Base-by-base conservation (phyloP, 192 early-diverging fungal genomes). In the Entophlyctis helioformis region DNA sequence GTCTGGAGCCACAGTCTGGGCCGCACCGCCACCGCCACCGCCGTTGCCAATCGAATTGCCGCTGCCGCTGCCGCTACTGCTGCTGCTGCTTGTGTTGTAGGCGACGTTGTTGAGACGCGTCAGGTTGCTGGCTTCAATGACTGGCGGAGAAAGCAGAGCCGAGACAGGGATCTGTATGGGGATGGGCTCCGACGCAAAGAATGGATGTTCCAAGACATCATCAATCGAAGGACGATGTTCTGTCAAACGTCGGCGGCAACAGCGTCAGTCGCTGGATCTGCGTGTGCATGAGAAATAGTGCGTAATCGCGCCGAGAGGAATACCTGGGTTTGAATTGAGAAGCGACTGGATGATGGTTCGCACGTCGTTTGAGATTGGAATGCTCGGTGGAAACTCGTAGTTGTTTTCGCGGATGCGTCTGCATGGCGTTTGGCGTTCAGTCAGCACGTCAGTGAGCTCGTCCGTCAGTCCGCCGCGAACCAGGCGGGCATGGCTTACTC, bases 331-430 rank as follows among this genome's bases (percentile, higher is more conserved):
- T 25, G 71, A 82, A 19, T 71, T 72, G 13, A 95, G 71, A 15
- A 96, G 51, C 13, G 64, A 43, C 1, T 57, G 41, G 40, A 98
- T 82, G 23, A 98, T 66, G 16, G 66, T 53, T 45, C 79, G 74
- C 1, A 77, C 87, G 2, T 69, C 66, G 2, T 63, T 31, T 1
- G 83, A 81, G 2, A 88, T 60, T 23, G 49, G 53, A 1, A 79
- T 55, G 9, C 77, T 56, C 1, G 63, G 34, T 2, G 91, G 89
- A 49, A 89, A 95, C n/a, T 56, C 72, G 46, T 84, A 86, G 11
- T 54, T 50, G 44, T 81, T 83, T 31, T 82, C 66, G 27, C 63
- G 57, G 22, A 85, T 86, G 59, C 73, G 82, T 44, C 81, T 83
- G 43, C 39, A 41, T 18, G 20, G 4, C 19, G n/a, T 10, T 42